Conservation (phyloP, 768 basidiomycete species). For the Agaricus sinodeliciosus region DNA sequence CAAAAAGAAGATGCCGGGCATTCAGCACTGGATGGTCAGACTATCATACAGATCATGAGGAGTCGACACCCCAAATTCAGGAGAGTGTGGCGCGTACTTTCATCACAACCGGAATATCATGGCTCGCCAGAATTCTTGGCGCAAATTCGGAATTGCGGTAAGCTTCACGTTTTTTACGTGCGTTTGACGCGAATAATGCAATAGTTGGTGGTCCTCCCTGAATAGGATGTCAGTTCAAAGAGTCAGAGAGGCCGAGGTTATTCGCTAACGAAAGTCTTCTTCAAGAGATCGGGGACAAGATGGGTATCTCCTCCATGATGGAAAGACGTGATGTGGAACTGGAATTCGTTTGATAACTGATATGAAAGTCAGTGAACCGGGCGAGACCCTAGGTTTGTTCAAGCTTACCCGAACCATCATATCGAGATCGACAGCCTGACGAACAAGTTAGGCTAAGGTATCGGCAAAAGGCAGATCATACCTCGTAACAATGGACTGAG, state of each 20-base stretch:
- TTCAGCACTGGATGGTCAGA: constrained; percentile 53
- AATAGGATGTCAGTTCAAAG: not conserved
- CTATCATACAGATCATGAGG: constrained; percentile 19
- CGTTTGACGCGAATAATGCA: constrained; percentile 68
- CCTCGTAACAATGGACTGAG: constrained; percentile 40
- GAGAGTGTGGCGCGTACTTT: constrained; percentile 39
- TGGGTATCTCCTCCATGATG: constrained; percentile 80
- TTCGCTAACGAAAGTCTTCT: constrained; percentile 51
- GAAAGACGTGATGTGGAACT: constrained; percentile 68
- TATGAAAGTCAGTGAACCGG: not conserved
- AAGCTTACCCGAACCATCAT: constrained; percentile 51
- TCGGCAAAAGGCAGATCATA: not conserved
- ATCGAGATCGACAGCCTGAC: constrained; percentile 62
- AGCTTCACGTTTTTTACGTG: constrained; percentile 41
- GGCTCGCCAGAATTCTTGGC: constrained; percentile 58
- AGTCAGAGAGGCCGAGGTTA: not conserved
- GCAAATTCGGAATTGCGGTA: constrained; percentile 74
- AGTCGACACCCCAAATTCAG: too few species aligned
- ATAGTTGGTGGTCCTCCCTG: constrained; percentile 53
- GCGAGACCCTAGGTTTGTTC: not conserved
- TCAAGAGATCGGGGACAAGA: constrained; percentile 71
- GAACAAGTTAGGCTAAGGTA: not conserved
- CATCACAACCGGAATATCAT: constrained; percentile 64
- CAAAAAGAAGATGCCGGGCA: constrained; percentile 61
- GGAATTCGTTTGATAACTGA: constrained; percentile 74